Conservation (phyloP, 2,329 filamentous ascomycete genomes). For the Xylariales sp. region DNA sequence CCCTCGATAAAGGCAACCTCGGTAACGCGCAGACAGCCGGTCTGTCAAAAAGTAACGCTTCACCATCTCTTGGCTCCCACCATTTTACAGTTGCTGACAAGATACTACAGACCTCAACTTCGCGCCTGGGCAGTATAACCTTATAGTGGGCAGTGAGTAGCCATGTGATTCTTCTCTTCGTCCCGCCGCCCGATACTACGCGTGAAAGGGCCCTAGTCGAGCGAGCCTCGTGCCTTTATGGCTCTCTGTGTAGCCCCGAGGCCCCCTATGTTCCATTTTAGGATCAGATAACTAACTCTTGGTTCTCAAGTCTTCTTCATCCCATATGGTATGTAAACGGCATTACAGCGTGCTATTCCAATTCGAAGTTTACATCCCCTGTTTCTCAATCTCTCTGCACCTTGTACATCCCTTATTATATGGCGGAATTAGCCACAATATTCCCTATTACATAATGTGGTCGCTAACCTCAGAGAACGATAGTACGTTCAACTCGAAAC, state of each 20-base stretch:
- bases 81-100: slow-evolving; percentile 12
- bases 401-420: background rate
- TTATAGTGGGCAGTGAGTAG: slow-evolving; percentile 64
- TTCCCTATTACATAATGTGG: background rate
- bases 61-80: background rate
- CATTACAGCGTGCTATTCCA: too few relatives aligned
- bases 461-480: slow-evolving; percentile 15
- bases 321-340: slow-evolving; percentile 61
- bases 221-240: background rate
- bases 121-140: slow-evolving; percentile 73
- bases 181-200: background rate
- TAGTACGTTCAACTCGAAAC: slow-evolving; percentile 26
- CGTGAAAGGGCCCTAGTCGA: background rate
- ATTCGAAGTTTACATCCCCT: too few relatives aligned
- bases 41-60: slow-evolving; percentile 52
- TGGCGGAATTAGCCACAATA: background rate
- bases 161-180: background rate
- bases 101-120: slow-evolving; percentile 64
- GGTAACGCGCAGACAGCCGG: slow-evolving; percentile 69
- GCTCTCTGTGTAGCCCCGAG: background rate
- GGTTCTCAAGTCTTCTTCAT: slow-evolving; percentile 37
- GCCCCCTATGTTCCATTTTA: too few relatives aligned
- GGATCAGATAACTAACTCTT: slow-evolving; percentile 16
- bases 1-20: slow-evolving; percentile 63
- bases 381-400: background rate